Evolutionary conservation across 805 yeast species (phyloP), one percentile per base, ranked within the genome.

Genomic region (Jamesozyma piceae): DNA sequence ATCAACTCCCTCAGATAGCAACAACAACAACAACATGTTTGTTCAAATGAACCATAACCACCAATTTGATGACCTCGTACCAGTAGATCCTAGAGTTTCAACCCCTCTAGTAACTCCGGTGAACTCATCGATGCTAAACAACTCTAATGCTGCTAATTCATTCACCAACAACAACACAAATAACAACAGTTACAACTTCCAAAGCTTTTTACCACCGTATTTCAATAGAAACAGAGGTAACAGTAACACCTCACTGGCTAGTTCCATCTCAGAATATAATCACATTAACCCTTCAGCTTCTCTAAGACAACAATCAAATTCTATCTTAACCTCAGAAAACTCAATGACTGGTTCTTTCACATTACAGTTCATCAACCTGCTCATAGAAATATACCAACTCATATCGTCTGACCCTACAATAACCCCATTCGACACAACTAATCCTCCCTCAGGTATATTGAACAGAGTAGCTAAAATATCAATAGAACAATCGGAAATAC

Each of bases 371-470:
- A 76, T 77, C 49, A 64, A 61, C 19, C 52, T 73, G 13, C 57
- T 80, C 20, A 52, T 69, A 50, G 67, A 66, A 32, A 64, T 68
- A 4, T 78, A 78, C 51, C 73, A 73, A 40, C 52, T 63, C 8
- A 66, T 73, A 43, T 69, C 74, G 14, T 67, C 67, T 38, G 76
- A 72, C 51, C 87, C 88, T 5, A 73, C 76, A 28, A 66, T 71
- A 6, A 80, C 89, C 0, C 89, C 89, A 0, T 81, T 81, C 54
- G 79, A 79, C 48, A 72, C 75, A 15, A 57, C 67, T 34, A 73
- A 73, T 52, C 88, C 87, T 6, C 87, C 88, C 0, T 70, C 80
- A 1, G 87, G 87, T 1, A 70, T 81, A 3, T 67, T 79, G 18
- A 76, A 77, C 34, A 68, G 69, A 41, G 80, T 79, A 0, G 74